Percentiles rank a stretch among this genome's conserved stretches.
phyloP scores from a whole-genome alignment of 805 yeast species.

The Blastobotrys attinorum region DNA sequence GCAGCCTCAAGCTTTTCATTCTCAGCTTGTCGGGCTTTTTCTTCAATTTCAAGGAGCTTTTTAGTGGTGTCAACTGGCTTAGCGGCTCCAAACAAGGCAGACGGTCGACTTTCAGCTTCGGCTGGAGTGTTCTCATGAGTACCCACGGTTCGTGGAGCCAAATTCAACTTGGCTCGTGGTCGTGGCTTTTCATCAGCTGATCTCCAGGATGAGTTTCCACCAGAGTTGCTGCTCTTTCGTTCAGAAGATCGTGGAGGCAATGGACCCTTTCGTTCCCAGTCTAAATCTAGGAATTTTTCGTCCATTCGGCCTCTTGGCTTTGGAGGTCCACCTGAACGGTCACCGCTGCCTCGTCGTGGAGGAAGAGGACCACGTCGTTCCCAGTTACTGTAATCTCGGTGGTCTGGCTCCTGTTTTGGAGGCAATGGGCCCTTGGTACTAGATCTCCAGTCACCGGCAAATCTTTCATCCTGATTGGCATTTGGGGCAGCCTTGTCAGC shows the following conservation, averaged over 20 bases:
- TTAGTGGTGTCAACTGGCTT: conserved; percentile 75
- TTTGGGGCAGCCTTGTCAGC: conserved; percentile 47
- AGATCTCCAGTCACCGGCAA: conserved; percentile 29
- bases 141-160: conserved; percentile 28
- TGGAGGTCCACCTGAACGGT: conserved; percentile 2
- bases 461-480: conserved; percentile 33
- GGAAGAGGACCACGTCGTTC: conserved; percentile 39
- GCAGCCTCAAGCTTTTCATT: conserved; percentile 13
- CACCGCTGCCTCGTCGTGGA: conserved; percentile 32
- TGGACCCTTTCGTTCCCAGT: conserved; percentile 29
- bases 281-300: conserved; percentile 43
- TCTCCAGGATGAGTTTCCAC: conserved; percentile 26
- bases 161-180: conserved; percentile 32
- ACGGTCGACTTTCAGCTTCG: conserved; percentile 8
- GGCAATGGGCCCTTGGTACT: conserved; percentile 14
- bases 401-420: conserved; percentile 19
- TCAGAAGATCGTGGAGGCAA: conserved; percentile 41
- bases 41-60: conserved; percentile 56
- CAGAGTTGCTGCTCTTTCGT: conserved; percentile 22
- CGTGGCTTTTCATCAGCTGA: conserved; percentile 24
- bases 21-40: conserved; percentile 18
- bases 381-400: conserved; percentile 25
- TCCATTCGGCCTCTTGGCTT: conserved; percentile 6
- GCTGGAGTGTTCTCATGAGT: conserved; percentile 18
- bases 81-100: conserved; percentile 72